A percentile compares a stretch with the other conserved stretches of the same genome.
These are phyloP conservation scores for Venturia nashicola DNA, from an alignment of 2,329 filamentous ascomycete species.

Conservation along the genomic window DNA sequence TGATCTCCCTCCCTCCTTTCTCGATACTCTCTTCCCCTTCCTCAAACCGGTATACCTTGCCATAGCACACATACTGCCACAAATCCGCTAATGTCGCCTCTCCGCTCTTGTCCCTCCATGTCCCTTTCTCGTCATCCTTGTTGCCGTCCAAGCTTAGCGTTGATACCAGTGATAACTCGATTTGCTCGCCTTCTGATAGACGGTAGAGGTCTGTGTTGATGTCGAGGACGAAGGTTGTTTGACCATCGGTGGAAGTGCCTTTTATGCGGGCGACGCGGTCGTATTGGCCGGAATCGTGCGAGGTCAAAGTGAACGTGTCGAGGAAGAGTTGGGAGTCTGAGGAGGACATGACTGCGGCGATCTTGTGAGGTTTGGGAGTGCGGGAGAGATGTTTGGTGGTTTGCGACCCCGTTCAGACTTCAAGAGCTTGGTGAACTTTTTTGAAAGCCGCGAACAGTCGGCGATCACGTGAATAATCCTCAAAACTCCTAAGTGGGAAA, in stretches of 20 bases:
- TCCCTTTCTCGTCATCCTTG: conserved; percentile 35
- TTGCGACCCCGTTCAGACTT: neutral
- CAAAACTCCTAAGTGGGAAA: too few species aligned
- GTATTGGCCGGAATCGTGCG: conserved; percentile 62
- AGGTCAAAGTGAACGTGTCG: conserved; percentile 74
- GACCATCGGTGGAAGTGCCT: conserved; percentile 65
- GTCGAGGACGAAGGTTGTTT: conserved; percentile 72
- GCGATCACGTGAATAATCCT: neutral
- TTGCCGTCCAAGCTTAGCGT: conserved; percentile 77
- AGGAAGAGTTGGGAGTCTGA: conserved; percentile 90
- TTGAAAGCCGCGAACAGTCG: neutral
- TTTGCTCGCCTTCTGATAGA: conserved; percentile 56
- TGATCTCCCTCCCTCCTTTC: conserved; percentile 71
- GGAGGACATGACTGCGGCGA: conserved; percentile 40
- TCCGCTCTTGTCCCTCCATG: conserved; percentile 61
- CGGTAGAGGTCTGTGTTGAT: conserved; percentile 91
- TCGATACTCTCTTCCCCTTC: conserved; percentile 71
- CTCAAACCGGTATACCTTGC: conserved; percentile 82
- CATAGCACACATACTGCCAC: conserved; percentile 80
- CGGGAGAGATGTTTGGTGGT: neutral
- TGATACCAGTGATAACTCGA: conserved; percentile 73
- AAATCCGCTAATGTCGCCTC: conserved; percentile 56
- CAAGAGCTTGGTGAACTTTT: neutral
- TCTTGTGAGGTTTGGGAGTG: neutral
- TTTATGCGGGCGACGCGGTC: conserved; percentile 84